A percentile compares a stretch with the other conserved stretches of the same genome.
These are phyloP conservation scores for Lepiota brunneoincarnata DNA, from an alignment of 768 basidiomycete genomes.

Conservation along the genomic window DNA sequence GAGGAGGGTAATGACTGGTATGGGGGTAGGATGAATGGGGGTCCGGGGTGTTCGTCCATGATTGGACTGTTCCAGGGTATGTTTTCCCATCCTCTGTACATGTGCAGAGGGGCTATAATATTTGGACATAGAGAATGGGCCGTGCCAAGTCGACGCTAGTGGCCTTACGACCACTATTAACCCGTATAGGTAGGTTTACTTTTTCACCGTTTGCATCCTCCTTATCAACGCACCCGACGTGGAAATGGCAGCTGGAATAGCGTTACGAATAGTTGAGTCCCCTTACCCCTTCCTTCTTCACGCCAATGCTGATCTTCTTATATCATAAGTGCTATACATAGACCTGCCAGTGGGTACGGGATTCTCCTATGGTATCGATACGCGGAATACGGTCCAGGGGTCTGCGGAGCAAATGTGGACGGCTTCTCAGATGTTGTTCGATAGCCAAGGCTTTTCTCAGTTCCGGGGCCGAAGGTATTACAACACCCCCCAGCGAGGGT, in stretches of 20 bases:
- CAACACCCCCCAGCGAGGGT: too few relatives aligned
- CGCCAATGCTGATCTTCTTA: neutral
- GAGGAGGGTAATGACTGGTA: neutral
- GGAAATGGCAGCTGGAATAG: slow-evolving; percentile 6
- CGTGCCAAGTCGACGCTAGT: slow-evolving; percentile 3
- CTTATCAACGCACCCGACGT: neutral
- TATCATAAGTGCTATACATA: slow-evolving; percentile 6
- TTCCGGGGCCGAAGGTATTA: slow-evolving; percentile 3
- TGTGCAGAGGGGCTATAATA: too few relatives aligned
- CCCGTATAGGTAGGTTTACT: slow-evolving; percentile 1
- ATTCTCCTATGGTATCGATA: slow-evolving; percentile 5
- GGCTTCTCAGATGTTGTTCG: slow-evolving; percentile 4
- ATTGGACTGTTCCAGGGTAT: slow-evolving; percentile 64
- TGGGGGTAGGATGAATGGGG: neutral
- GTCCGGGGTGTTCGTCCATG: slow-evolving; percentile 56
- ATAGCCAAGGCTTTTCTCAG: neutral
- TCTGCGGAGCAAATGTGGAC: slow-evolving; percentile 6
- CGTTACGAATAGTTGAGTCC: slow-evolving; percentile 5
- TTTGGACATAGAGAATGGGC: neutral
- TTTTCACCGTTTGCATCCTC: neutral
- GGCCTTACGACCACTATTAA: neutral
- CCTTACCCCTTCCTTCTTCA: neutral
- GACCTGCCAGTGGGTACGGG: slow-evolving; percentile 5
- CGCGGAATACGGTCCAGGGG: neutral
- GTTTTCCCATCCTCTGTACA: too few relatives aligned